Evolutionary conservation across 345 rosid species (phyloP), one percentile per base, ranked within the genome.

Genomic region (Durio zibethinus): DNA sequence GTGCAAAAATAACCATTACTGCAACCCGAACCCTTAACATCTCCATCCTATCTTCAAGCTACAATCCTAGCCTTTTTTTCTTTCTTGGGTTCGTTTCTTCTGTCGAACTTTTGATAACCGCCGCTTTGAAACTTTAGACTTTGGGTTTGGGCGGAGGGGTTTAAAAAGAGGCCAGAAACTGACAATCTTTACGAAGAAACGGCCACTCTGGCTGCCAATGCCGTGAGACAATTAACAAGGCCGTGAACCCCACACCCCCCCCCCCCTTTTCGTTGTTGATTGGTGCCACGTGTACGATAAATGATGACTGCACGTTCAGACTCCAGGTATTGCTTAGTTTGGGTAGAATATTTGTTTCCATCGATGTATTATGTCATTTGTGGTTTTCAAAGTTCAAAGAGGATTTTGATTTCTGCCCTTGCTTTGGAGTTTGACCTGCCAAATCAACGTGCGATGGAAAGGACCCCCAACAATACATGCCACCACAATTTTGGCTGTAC

Each of bases 11-110:
- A 38, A 56, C 65, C 75, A 78, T 59, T n/a, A 40, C 57, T 43
- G 35, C 35, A n/a, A 74, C 45, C 54, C 52, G 75, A 47, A 80
- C 21, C 64, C 77, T 78, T 6, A 29, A 38, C 63, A 38, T 68
- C 61, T 75, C 86, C 83, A 77, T 77, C 40, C n/a, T 10, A 2
- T 35, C 38, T 31, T 76, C 27, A 5, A 27, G 0, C 70, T 77
- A 15, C n/a, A 61, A 61, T 12, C 57, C 73, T 7, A 11, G 18
- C 4, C 7, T 10, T 18, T 9, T 16, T 16, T 25, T 12, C 12
- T 20, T 1, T 21, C 1, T n/a, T 23, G 50, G 21, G 35, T 25
- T 53, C 29, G 18, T 31, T 70, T 57, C 12, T 33, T 29, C n/a
- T 12, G 21, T 3, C n/a, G 3, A 25, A 60, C 36, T 62, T 29